Evolutionary conservation across 495 filamentous ascomycete genomes (phyloP).

Genomic region (Tricharina praecox): DNA sequence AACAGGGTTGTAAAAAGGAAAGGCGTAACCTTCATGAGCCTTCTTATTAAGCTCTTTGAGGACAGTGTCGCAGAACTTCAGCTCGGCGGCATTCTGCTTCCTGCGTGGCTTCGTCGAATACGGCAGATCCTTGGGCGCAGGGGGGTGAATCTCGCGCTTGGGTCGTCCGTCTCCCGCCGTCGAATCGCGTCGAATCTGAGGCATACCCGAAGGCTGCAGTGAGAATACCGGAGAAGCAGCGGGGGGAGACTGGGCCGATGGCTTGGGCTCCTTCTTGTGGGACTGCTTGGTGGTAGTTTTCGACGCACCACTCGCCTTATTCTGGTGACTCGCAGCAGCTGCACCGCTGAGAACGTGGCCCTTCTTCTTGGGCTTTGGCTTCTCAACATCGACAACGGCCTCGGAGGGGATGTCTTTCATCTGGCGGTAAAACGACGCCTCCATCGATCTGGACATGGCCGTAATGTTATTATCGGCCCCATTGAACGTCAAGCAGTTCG

Average conservation of each 20-base stretch:
- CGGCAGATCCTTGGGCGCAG: slow-evolving; percentile 68
- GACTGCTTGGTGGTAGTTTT: slow-evolving; percentile 8
- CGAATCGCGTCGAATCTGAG: slow-evolving; percentile 79
- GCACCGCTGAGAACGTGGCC: slow-evolving; percentile 32
- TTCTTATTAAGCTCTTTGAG: slow-evolving; percentile 60
- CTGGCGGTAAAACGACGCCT: slow-evolving; percentile 42
- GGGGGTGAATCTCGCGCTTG: slow-evolving; percentile 86
- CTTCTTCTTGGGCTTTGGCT: slow-evolving; percentile 35
- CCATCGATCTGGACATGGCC: slow-evolving; percentile 41
- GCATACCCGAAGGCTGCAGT: slow-evolving; percentile 65
- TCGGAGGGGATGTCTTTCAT: slow-evolving; percentile 35
- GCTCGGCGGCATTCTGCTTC: slow-evolving; percentile 78
- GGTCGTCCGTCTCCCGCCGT: slow-evolving; percentile 59
- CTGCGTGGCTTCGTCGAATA: slow-evolving; percentile 75
- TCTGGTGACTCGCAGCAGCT: slow-evolving; percentile 19
- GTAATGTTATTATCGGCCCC: slow-evolving; percentile 57
- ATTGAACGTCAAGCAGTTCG: slow-evolving; percentile 69
- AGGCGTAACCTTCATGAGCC: slow-evolving; percentile 46
- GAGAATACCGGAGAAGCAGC: slow-evolving; percentile 51
- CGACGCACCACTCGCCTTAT: slow-evolving; percentile 23
- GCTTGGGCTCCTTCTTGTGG: slow-evolving; percentile 31
- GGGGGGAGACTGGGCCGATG: slow-evolving; percentile 36
- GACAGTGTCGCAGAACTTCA: slow-evolving; percentile 76
- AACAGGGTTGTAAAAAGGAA: slow-evolving; percentile 63
- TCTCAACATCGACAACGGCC: slow-evolving; percentile 36